phyloP scores from a whole-genome alignment of 2,329 filamentous ascomycete genomes.

The Thielaviopsis musarum region DNA sequence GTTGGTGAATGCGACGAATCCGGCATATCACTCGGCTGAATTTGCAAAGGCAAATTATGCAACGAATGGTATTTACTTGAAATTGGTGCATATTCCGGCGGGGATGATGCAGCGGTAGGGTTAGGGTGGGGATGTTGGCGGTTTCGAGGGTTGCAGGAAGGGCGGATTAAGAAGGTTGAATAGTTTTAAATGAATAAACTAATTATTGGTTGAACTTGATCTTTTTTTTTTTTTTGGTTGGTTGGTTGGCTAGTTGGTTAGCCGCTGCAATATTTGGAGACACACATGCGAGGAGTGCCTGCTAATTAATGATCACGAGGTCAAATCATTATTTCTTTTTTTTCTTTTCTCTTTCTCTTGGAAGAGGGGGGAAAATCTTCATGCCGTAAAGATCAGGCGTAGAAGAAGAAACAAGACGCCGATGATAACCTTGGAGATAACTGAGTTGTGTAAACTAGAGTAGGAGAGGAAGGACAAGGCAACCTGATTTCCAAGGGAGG shows the following conservation, averaged over 20 bases:
- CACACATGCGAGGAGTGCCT: not conserved
- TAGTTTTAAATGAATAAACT: not conserved
- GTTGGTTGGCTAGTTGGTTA: too few species aligned
- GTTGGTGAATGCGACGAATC: constrained; percentile 7
- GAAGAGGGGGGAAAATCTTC: not conserved
- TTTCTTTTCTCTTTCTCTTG: not conserved
- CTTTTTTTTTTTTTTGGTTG: too few species aligned
- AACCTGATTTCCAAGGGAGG: too few species aligned
- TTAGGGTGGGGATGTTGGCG: not conserved
- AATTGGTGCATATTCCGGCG: constrained; percentile 6
- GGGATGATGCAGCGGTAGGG: not conserved
- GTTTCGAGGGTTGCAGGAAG: not conserved
- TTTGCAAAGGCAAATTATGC: constrained; percentile 2
- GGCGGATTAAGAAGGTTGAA: not conserved
- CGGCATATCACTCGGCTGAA: constrained; percentile 6
- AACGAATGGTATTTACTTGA: constrained; percentile 8
- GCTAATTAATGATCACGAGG: not conserved
- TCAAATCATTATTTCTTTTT: not conserved
- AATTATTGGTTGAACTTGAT: not conserved
- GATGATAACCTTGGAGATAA: not conserved
- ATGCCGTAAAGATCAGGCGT: not conserved
- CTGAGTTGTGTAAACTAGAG: too few species aligned
- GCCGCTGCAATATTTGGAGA: not conserved
- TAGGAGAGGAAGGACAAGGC: too few species aligned
- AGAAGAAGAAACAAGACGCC: too few species aligned